These are phyloP conservation scores for Trametes pubescens DNA, from an alignment of 1,284 basidiomycete species.

Conservation along the genomic window DNA sequence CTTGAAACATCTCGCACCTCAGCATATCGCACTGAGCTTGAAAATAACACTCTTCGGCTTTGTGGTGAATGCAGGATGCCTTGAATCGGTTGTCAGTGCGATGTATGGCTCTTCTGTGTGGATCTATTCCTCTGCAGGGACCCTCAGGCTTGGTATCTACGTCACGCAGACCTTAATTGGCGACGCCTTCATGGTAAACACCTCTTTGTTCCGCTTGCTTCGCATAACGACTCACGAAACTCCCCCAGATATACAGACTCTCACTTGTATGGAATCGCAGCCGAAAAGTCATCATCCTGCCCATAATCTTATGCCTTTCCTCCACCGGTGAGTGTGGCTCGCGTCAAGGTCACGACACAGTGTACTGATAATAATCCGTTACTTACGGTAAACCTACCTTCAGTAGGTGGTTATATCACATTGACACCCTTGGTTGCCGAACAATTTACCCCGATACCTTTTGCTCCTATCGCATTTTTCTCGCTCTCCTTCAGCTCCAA, in stretches of 20 bases:
- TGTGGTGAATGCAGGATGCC: neutral
- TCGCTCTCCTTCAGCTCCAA: slow-evolving; percentile 26
- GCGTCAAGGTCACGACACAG: too few relatives aligned
- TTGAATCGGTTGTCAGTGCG: neutral
- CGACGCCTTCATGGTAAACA: slow-evolving; percentile 2
- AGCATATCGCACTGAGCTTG: slow-evolving; percentile 4
- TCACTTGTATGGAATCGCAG: neutral
- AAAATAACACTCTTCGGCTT: neutral
- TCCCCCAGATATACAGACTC: neutral
- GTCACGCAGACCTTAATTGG: slow-evolving; percentile 9
- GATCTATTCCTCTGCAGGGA: neutral
- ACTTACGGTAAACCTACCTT: too few relatives aligned
- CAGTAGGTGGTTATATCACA: neutral
- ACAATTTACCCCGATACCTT: too few relatives aligned
- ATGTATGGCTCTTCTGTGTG: neutral
- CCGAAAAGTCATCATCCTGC: neutral
- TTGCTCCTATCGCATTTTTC: slow-evolving; percentile 14
- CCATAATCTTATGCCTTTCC: neutral
- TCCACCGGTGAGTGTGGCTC: neutral
- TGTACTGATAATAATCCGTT: too few relatives aligned
- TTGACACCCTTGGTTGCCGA: neutral
- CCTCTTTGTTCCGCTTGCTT: too few relatives aligned
- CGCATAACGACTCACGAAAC: too few relatives aligned
- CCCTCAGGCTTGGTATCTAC: neutral
- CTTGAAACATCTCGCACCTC: too few relatives aligned